These are phyloP conservation scores for Angomonas desouzai DNA, from an alignment of 208 protist species.

Conservation along the genomic window DNA sequence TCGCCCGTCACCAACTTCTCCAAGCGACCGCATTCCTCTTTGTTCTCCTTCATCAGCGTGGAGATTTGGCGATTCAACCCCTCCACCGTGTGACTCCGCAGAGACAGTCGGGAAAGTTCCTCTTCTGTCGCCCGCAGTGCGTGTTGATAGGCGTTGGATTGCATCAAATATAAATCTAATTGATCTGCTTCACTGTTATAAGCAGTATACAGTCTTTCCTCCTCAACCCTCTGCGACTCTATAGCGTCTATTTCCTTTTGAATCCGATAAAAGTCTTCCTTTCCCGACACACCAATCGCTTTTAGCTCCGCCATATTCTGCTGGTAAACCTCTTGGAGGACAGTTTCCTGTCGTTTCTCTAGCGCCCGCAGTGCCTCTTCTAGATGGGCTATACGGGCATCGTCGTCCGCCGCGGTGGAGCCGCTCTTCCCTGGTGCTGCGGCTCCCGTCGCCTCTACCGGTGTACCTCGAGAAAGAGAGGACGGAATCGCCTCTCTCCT, in stretches of 20 bases:
- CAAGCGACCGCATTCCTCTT: not conserved
- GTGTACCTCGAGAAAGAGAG: not conserved
- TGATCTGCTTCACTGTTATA: not conserved
- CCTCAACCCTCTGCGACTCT: not conserved
- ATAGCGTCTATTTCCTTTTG: not conserved
- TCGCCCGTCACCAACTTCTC: not conserved
- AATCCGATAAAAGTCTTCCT: not conserved
- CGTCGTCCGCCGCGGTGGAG: not conserved
- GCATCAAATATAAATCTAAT: conserved; percentile 4
- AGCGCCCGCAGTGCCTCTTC: not conserved
- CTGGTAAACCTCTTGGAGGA: not conserved
- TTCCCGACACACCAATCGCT: not conserved
- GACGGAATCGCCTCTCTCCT: not conserved
- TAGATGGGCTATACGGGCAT: not conserved
- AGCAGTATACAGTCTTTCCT: not conserved
- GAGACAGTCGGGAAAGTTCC: not conserved
- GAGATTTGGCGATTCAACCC: not conserved
- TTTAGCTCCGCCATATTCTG: not conserved
- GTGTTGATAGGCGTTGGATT: conserved; percentile 4
- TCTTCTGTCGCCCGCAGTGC: conserved; percentile 4
- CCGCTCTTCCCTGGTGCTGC: too few relatives aligned
- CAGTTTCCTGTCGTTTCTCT: not conserved
- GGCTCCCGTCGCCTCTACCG: too few relatives aligned
- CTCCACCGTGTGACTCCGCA: conserved; percentile 1
- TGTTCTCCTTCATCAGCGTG: not conserved